Conservation (phyloP, 805 yeast genomes). For the Saccharomycopsis sp. region DNA sequence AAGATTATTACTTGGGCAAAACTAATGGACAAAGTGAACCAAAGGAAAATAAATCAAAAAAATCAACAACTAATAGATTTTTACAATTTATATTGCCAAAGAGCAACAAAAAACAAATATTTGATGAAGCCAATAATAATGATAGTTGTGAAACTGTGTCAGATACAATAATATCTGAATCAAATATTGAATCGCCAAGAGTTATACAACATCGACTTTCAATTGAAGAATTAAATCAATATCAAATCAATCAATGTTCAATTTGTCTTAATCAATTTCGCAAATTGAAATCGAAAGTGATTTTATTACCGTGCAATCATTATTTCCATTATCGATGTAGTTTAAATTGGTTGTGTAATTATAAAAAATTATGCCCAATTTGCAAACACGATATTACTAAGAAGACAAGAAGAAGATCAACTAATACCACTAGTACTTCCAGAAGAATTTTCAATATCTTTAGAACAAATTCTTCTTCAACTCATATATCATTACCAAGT, state of each 20-base stretch:
- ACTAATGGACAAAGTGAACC: background rate
- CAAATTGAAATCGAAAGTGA: constrained; percentile 40
- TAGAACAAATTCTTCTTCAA: background rate
- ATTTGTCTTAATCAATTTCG: constrained; percentile 51
- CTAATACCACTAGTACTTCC: background rate
- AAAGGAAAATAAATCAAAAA: background rate
- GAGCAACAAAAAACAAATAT: background rate
- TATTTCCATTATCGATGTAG: constrained; percentile 54
- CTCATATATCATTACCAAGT: background rate
- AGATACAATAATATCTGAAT: background rate
- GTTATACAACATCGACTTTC: constrained; percentile 9
- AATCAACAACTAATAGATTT: background rate
- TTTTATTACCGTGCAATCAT: constrained; percentile 53
- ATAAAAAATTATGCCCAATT: constrained; percentile 50
- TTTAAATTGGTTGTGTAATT: constrained; percentile 51
- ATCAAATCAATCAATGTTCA: constrained; percentile 38
- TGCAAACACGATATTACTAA: constrained; percentile 40
- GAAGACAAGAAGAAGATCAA: constrained; percentile 2
- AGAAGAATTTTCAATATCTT: background rate
- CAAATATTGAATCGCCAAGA: background rate
- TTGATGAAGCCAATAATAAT: background rate
- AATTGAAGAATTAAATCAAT: constrained; percentile 19
- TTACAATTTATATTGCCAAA: background rate
- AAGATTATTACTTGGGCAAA: constrained; percentile 14
- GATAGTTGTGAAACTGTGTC: background rate